These are phyloP conservation scores for Fagus sylvatica DNA, from an alignment of 306 rosid species.

Conservation along the genomic window DNA sequence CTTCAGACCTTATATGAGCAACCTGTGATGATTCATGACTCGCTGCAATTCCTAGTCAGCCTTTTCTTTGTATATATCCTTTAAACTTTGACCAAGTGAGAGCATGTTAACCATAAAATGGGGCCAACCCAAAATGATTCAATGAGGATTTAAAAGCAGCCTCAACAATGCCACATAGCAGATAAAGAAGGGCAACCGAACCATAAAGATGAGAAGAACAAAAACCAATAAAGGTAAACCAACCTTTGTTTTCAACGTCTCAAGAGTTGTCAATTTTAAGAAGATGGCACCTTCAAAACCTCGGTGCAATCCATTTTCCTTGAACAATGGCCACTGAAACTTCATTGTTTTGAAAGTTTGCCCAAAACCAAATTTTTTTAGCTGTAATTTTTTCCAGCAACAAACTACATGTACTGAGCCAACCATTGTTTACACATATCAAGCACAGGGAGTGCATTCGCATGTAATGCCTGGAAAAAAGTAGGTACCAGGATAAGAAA, in stretches of 20 bases:
- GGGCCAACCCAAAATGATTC: slow-evolving; percentile 5
- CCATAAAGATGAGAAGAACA: slow-evolving; percentile 24
- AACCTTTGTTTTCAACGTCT: background rate
- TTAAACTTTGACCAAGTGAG: slow-evolving; percentile 17
- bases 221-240: slow-evolving; percentile 1
- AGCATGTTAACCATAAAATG: slow-evolving; percentile 6
- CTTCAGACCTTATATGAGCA: slow-evolving; percentile 14
- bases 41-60: slow-evolving; percentile 6
- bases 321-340: slow-evolving; percentile 3
- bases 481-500: slow-evolving; percentile 20
- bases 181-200: slow-evolving; percentile 19
- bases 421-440: slow-evolving; percentile 99
- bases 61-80: slow-evolving; percentile 9
- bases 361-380: slow-evolving; percentile 16
- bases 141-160: background rate
- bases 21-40: slow-evolving; percentile 12
- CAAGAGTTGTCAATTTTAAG: background rate
- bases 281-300: background rate
- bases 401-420: slow-evolving; percentile 83
- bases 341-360: slow-evolving; percentile 8
- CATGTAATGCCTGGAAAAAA: slow-evolving; percentile 86
- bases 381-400: slow-evolving; percentile 19
- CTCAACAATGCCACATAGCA: slow-evolving; percentile 24
- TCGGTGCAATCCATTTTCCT: background rate
- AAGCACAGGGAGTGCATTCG: slow-evolving; percentile 94